Evolutionary conservation across 2,329 filamentous ascomycete genomes (phyloP), one percentile per base, ranked within the genome.

Genomic region (Penicillium occitanis): DNA sequence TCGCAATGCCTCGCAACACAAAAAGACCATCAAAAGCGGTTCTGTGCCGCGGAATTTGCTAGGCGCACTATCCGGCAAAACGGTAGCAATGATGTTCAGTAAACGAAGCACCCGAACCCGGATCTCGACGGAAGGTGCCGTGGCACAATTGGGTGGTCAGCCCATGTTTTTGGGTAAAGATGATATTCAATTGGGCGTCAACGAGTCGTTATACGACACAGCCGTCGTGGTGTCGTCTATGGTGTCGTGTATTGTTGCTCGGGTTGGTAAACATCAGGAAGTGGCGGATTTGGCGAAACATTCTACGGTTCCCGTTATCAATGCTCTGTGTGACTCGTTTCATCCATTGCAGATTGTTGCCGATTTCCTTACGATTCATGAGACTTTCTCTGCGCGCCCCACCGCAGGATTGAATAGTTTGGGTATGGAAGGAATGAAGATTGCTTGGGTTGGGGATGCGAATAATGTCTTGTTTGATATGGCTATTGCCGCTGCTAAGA

Each of bases 381-480:
- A 98, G 81, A 83, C 85, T 1, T 92, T 93, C 77, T 84, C 86
- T 0, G 81, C 84, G 30, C 78, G 77, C 60, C 75, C 75, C 8
- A 74, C 74, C 63, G 63, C 67, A n/a, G 68, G 72, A 10, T 65
- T 76, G 14, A 74, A 77, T 14, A 82, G 82, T 62, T 83, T 96
- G 7, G 91, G 91, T 1, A 83, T 96, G 4, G 86, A 91, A 71
- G 92, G 92, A 0, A 79, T 97, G 73, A 98, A 97, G 81, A 87
- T 98, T 68, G 94, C 95, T 17, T 99, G 95, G 95, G 85, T 99
- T 55, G 94, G 94, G 63, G 94, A 99, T 76, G 92, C 93, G 11
- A 99, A 98, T 82, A 99, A 99, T 72, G 94, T 99, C 33, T 87
- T 98, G 28, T 97, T 93, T 75, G 94, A 99, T 75, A 85, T 98